Evolutionary conservation across 805 yeast genomes (phyloP), one percentile per base, ranked within the genome.

Genomic region (Candida golubevii): DNA sequence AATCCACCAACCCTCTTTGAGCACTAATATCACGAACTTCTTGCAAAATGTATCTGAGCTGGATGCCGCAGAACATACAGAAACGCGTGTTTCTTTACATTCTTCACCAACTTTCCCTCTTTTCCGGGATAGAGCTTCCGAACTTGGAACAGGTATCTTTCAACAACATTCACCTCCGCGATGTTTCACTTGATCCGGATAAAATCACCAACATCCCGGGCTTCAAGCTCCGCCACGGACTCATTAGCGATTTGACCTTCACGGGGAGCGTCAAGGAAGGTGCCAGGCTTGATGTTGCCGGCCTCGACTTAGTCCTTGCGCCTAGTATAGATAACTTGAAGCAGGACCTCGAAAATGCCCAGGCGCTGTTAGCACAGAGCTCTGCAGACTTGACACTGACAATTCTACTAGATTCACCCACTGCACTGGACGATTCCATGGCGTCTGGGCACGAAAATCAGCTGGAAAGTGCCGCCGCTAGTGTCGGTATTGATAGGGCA

Each of bases 11-110:
- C 23, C 23, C 23, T 18, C 5, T 18, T 18, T 18, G 23, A 18
- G 23, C 23, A 18, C 23, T 3, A 18, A 18, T 18, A 18, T 18
- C 5, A 18, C 23, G 23, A 5, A 18, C 5, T 18, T 18, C 23
- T 18, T 18, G 23, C 23, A 18, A 41, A 31, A 53, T 53, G 55
- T 51, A 49, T 36, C 44, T 50, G 42, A 45, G 34, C 33, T 88
- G 96, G 95, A 75, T 87, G 62, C 91, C 95, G 7, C 91, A 83
- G 61, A 86, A 85, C 63, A 72, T 90, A 35, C 96, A 89, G 57
- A 85, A 86, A 65, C 72, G 95, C 54, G 75, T 89, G 33, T 76
- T 90, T 35, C 79, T 85, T 35, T 88, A 88, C 62, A 79, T 89
- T 5, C 74, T 90, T 26, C 87, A 85, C 59, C 91, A 88, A 62